Evolutionary conservation across 106 monocot species (phyloP), one percentile per base, ranked within the genome.

Genomic region (Dendrobium catenatum): DNA sequence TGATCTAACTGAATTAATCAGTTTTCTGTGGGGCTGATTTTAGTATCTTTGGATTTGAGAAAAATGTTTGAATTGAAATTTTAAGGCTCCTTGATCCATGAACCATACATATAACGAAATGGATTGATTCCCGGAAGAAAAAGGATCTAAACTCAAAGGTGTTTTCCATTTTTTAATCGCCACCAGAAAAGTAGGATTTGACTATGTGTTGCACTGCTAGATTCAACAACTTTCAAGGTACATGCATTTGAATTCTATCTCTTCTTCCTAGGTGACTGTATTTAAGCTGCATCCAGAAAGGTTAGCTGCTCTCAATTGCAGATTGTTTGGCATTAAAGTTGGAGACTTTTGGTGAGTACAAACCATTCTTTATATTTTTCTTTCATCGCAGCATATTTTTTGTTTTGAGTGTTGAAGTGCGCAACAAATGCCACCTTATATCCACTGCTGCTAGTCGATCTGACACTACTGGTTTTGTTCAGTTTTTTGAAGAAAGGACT

Each of bases 401-500:
- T 33, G 1, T 46, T 74, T 49, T 82, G 29, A 31, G 27, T 16
- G 8, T 61, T 61, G 61, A 61, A 22, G 61, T 19, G 6, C 29
- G 6, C 29, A 78, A 55, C 27, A 18, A 6, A 40, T 42, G 17
- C 74, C 43, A 74, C 16, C 8, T 74, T 74, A n/a, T 42, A 8
- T 43, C 44, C 43, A 44, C 43, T 29, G 76, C 78, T 33, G 29
- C 31, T 56, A 5, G 15, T 78, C 19, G 40, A 40, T 78, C 40
- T 78, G 33, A 40, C 20, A 44, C 73, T 42, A 22, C 10, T 24
- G 48, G 41, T 82, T 40, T 78, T 58, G 31, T 85, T 24, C 80
- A 99, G 99, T 76, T 91, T 91, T 88, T 90, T 88, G 67, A 87
- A 81, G 70, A 93, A 99, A 88, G 93, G 95, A 5, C 99, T 99